Conservation (phyloP, 2,329 filamentous ascomycete species). For the Exserohilum turcica region DNA sequence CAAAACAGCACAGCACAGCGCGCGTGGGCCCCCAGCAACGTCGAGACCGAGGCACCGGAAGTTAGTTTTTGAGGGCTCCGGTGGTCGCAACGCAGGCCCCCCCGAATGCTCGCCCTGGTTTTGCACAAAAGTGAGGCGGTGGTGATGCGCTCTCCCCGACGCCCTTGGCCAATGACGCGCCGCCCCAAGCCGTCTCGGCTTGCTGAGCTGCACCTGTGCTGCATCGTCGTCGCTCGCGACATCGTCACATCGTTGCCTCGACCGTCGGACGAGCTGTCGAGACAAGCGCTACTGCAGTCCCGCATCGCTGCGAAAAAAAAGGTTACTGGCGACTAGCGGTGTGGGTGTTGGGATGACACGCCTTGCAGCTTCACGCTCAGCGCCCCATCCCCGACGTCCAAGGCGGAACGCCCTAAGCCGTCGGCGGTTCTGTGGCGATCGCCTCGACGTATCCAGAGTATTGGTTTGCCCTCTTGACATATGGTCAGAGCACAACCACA, state of each 20-base stretch:
- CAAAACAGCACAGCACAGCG: too few species aligned
- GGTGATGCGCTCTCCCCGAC: slow-evolving; percentile 28
- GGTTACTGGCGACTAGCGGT: slow-evolving; percentile 34
- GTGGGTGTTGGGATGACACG: slow-evolving; percentile 35
- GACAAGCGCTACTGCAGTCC: slow-evolving; percentile 30
- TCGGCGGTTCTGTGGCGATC: slow-evolving; percentile 36
- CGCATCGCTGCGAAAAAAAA: slow-evolving; percentile 15
- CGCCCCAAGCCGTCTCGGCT: slow-evolving; percentile 22
- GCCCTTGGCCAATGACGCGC: slow-evolving; percentile 31
- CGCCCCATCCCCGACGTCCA: slow-evolving; percentile 13
- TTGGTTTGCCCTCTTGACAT: slow-evolving; percentile 33
- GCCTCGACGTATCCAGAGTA: slow-evolving; percentile 25
- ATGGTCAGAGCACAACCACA: slow-evolving; percentile 29
- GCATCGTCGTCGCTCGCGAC: slow-evolving; percentile 23
- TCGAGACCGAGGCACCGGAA: background rate
- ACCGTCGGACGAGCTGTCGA: slow-evolving; percentile 27
- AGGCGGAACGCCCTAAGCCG: slow-evolving; percentile 27
- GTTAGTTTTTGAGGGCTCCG: slow-evolving; percentile 8
- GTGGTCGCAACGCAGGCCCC: slow-evolving; percentile 17
- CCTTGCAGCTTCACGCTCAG: slow-evolving; percentile 37
- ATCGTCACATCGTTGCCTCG: slow-evolving; percentile 20
- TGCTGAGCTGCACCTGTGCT: slow-evolving; percentile 22
- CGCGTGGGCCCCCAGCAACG: background rate
- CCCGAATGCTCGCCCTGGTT: slow-evolving; percentile 34
- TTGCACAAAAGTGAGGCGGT: slow-evolving; percentile 39